These are phyloP conservation scores for Lactifluus echinatus DNA, from an alignment of 768 basidiomycete species.

Conservation along the genomic window DNA sequence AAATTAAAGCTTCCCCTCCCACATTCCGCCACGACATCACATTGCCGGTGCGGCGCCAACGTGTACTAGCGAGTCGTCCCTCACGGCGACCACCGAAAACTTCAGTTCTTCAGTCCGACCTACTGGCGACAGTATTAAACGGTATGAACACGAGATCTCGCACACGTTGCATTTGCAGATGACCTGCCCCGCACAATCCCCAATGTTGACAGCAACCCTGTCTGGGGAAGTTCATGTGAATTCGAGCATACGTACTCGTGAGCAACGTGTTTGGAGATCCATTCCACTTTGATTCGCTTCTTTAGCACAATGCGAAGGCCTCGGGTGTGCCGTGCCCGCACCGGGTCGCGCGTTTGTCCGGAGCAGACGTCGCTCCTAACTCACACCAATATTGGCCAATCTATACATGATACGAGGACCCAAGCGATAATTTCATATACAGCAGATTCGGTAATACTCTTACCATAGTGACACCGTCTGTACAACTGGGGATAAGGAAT, in stretches of 20 bases:
- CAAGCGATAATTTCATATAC: too few species aligned
- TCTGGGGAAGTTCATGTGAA: conserved; percentile 1
- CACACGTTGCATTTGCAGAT: background rate
- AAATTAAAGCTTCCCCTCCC: background rate
- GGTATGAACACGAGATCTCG: background rate
- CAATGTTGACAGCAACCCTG: background rate
- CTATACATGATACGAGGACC: too few species aligned
- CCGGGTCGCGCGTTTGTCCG: too few species aligned
- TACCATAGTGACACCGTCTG: too few species aligned
- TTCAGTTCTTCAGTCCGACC: background rate
- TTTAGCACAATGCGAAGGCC: background rate
- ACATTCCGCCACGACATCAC: background rate
- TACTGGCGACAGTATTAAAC: background rate
- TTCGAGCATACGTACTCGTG: background rate
- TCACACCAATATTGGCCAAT: too few species aligned
- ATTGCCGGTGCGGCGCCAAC: background rate
- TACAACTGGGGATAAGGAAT: too few species aligned
- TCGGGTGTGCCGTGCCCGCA: too few species aligned
- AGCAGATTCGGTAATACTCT: too few species aligned
- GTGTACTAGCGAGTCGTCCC: background rate
- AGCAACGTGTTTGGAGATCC: background rate
- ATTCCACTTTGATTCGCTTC: background rate
- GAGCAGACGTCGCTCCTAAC: too few species aligned
- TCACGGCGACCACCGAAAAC: background rate
- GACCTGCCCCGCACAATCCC: background rate